Percentiles rank a stretch among this genome's conserved stretches.
phyloP scores from a whole-genome alignment of 2,329 filamentous ascomycete species.

The Ceratocystis huliohia region DNA sequence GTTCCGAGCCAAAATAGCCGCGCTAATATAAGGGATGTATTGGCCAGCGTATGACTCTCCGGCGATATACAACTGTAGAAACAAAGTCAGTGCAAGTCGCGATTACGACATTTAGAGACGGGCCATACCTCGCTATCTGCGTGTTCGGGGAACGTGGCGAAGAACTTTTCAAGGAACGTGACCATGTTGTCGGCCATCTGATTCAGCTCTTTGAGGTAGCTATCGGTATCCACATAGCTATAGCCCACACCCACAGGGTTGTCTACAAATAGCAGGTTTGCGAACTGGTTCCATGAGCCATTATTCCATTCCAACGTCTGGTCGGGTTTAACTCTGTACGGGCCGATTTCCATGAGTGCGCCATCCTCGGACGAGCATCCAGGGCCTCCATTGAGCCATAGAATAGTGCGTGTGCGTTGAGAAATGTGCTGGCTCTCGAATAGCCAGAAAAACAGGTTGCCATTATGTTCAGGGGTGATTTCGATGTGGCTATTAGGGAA shows the following conservation, averaged over 20 bases:
- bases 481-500: conserved; percentile 63
- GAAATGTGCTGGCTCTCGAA: conserved; percentile 93
- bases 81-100: conserved; percentile 4
- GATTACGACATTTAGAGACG: not conserved
- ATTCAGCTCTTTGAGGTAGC: conserved; percentile 70
- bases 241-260: conserved; percentile 94
- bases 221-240: conserved; percentile 87
- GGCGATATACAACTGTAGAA: conserved; percentile 68
- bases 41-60: conserved; percentile 93
- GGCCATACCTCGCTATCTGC: conserved; percentile 71
- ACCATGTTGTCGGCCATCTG: conserved; percentile 87
- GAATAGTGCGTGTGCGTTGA: conserved; percentile 75
- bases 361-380: conserved; percentile 97
- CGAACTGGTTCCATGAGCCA: conserved; percentile 97
- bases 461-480: conserved; percentile 69
- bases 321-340: conserved; percentile 72
- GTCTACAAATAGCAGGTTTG: conserved; percentile 91
- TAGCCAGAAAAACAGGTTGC: conserved; percentile 98
- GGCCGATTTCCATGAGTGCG: conserved; percentile 89
- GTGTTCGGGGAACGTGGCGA: conserved; percentile 80
- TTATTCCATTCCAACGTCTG: conserved; percentile 65
- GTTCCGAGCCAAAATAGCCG: conserved; percentile 79
- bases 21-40: conserved; percentile 94
- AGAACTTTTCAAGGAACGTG: conserved; percentile 83
- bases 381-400: conserved; percentile 95